Base-by-base conservation (phyloP, 192 early-diverging fungal genomes). In the Entomortierella parvispora region DNA sequence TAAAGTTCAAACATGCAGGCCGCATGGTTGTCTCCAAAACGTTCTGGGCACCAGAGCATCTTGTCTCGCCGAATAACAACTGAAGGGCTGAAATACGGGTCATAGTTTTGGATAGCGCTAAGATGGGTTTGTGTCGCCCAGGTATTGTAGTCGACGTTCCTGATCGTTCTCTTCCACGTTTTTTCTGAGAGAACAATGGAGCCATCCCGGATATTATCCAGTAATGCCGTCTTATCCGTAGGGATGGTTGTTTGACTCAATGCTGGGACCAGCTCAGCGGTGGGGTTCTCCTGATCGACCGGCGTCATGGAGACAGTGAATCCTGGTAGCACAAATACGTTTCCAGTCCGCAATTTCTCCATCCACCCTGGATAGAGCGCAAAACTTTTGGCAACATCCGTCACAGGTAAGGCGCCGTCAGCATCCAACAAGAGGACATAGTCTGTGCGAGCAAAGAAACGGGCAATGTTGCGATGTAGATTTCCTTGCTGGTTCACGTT, bases 11-110 rank as follows among this genome's bases (percentile, higher is more conserved):
- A 86, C 0, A 85, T 31, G 34, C 87, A 88, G 8, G 85, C 85
- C 0, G 85, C 82, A 51, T 83, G 77, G 52, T 84, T 89, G 54
- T 89, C 79, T 23, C 83, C 71, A 49, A 89, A 89, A 3, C 87
- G 70, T 53, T 89, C 87, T 20, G 87, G 72, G 47, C 87, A 89
- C 85, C 84, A 89, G 32, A 83, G 69, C 49, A 79, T 82, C 44
- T 77, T 79, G 9, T 79, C 79, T 52, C 82, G 82, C 37, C 81
- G 83, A 26, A 79, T 54, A 23, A 89, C 64, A 10, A 89, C 84
- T 9, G 85, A 82, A 18, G 87, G 87, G 28, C 79, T 74, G 63
- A 87, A 89, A 51, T 85, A 86, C n/a, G 85, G 79, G 49, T 89
- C 87, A 51, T 87, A 89, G 34, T 85, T 80, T 40, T 85, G 78